Evolutionary conservation across 2,329 filamentous ascomycete species (phyloP), one percentile per base, ranked within the genome.

Genomic region (Eurotiales sp.): DNA sequence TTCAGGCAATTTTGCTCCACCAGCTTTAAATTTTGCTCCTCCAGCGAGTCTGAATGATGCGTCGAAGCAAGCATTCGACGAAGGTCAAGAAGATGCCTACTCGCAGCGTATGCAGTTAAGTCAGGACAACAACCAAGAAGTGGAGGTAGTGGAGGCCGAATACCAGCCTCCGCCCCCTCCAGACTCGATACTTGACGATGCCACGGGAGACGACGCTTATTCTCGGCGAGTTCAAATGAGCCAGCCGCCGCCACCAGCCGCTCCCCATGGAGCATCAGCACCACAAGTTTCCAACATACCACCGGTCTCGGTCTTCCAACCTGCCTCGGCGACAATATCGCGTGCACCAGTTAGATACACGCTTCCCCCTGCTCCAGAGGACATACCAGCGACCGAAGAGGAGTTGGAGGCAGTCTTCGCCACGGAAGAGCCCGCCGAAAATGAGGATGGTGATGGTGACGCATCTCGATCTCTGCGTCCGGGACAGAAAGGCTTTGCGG

Each of bases 401-500:
- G 72, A 79, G 58, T 66, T 79, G 40, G 75, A 79, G 58, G 70
- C 72, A 53, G 64, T 73, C 40, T 55, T 78, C 30, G 73, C 69
- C 37, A 68, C 59, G 51, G 71, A 69, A 49, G 54, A 68, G 46
- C 51, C 66, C 4, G 65, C 71, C 36, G 63, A 72, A 30, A 67
- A 70, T 22, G 62, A 68, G 29, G 60, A 62, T 17, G 64, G 64
- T 44, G 66, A 68, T 46, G 64, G 64, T 44, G 66, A 68, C 45
- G 64, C 68, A 17, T 70, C 76, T 27, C 81, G 82, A 32, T 85
- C 85, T 37, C 81, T 75, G 51, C 83, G 85, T 2, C 90, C 90
- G 0, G 89, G 90, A 14, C 88, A 95, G 68, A 81, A 84, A 57
- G 88, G 86, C 46, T 96, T 96, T 68, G 93, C 90, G 0, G 83